Base-by-base conservation (phyloP, 305 asterid genomes). In the Fraxinus paxiana region DNA sequence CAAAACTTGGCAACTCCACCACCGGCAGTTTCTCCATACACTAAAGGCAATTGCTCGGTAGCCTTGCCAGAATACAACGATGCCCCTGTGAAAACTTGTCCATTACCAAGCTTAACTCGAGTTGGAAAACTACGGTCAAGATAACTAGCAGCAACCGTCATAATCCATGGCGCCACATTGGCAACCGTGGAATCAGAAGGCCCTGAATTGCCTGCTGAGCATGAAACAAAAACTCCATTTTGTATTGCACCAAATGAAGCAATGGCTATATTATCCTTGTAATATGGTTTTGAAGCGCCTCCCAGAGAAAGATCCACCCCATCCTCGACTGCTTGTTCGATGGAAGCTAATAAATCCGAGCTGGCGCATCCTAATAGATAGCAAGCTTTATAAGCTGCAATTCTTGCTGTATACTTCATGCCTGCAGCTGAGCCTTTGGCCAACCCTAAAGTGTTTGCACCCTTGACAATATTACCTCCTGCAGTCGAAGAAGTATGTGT, bases 291-390 rank as follows among this genome's bases (percentile, higher is more conserved):
- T 2, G 91, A 20, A 4, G 26, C 31, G 0, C 98, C 97, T 46
- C 98, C 98, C 6, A 92, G 26, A 17, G 95, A 93, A 33, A 90
- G 91, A 72, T 93, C 91, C 1, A 93, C 97, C 2, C 98, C 94
- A 73, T 93, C 98, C 2, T 18, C 24, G 18, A 93, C 88, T 7
- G 92, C 97, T 82, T 89, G 88, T 1, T 92, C 98, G 1, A 92
- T 87, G 51, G 95, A 97, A 4, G 95, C 98, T 82, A 92, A 30
- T 17, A 90, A 82, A 65, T 93, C 95, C 9, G 97, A 81, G 48
- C 88, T 88, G 1, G 91, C 77, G 63, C 95, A 92, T 0, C 94
- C 94, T 0, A 83, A 65, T 4, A 65, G 48, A 82, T 81, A 92
- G 82, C 98, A 93, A 46, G 88, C 90, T 84, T 93, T 93, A 83